A percentile compares a stretch with the other conserved stretches of the same genome.
These are phyloP conservation scores for Russula foetens DNA, from an alignment of 768 basidiomycete genomes.

Conservation along the genomic window DNA sequence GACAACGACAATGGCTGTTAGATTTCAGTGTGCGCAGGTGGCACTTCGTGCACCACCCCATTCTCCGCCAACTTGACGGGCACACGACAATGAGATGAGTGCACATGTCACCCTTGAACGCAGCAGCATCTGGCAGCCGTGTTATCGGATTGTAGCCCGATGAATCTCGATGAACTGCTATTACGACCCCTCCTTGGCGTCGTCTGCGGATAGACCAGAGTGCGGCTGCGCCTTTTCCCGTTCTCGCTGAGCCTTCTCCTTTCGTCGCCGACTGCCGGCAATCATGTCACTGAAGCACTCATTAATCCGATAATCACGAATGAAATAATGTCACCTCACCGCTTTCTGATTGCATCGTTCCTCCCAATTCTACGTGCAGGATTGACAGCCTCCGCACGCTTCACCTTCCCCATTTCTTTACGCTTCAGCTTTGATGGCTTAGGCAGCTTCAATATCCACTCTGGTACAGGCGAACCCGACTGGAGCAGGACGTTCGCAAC, in stretches of 20 bases:
- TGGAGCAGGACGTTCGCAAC: conserved; percentile 94
- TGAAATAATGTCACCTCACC: conserved; percentile 33
- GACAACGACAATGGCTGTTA: neutral
- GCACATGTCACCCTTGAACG: too few species aligned
- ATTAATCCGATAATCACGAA: conserved; percentile 1
- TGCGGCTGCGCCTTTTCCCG: neutral
- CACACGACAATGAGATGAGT: too few species aligned
- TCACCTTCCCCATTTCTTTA: conserved; percentile 74
- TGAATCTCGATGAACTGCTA: neutral
- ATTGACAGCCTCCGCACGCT: conserved; percentile 70
- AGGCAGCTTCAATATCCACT: conserved; percentile 93
- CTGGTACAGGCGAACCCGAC: conserved; percentile 85
- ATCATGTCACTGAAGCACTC: conserved; percentile 17
- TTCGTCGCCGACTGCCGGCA: conserved; percentile 36
- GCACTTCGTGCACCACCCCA: too few species aligned
- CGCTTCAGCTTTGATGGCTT: conserved; percentile 89
- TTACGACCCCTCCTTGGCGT: neutral
- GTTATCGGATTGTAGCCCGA: neutral
- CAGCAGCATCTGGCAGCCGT: neutral
- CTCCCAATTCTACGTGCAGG: conserved; percentile 60
- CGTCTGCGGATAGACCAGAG: neutral
- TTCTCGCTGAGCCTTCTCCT: conserved; percentile 54
- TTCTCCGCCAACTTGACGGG: too few species aligned
- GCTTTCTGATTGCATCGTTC: conserved; percentile 62
- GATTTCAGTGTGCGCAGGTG: too few species aligned